Base-by-base conservation (phyloP, 495 filamentous ascomycete genomes). In the Penicillium soppii region DNA sequence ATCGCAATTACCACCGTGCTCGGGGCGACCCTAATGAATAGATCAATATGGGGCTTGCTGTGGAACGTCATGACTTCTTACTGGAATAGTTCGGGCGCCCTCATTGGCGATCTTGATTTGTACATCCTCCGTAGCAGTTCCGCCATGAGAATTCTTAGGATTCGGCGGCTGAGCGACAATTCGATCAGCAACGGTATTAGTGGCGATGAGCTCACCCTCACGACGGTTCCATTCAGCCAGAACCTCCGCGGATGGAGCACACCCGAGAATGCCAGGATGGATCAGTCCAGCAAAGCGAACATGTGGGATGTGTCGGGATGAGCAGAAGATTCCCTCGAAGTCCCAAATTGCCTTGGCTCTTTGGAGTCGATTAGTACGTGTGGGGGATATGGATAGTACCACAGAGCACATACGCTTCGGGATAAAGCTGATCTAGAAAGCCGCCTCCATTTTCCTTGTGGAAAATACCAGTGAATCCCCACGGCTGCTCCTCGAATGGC, bases 331-430 rank as follows among this genome's bases (percentile, higher is more conserved):
- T 51, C 92, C 92, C 62, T 96, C 91, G 54, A 97, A 96, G 62
- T 96, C 92, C 92, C 92, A 97, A 62, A 97, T 96, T 0, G 92
- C 92, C 63, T 94, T 94, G 13, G 89, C 90, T n/a, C 85, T 88
- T 55, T 15, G 29, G 8, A 0, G 9, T 9, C 26, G 0, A 9
- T 48, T 53, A 53, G 27, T 26, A 33, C 9, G 0, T 20, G 20
- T 12, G 23, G 21, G 15, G 36, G n/a, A 20, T 26, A 29, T 4
- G 6, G 8, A 48, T 4, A 22, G 19, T 21, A 15, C 13, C 2
- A 38, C n/a, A 19, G 20, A 21, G 9, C 15, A 60, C 79, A 17
- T 71, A 87, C 83, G 89, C 80, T 7, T 90, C 83, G 0, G 92
- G 92, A 61, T 95, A 97, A 9, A 89, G 74, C 63, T 95, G 90